phyloP scores from a whole-genome alignment of 768 basidiomycete genomes.

The Lentinula guzmanii region DNA sequence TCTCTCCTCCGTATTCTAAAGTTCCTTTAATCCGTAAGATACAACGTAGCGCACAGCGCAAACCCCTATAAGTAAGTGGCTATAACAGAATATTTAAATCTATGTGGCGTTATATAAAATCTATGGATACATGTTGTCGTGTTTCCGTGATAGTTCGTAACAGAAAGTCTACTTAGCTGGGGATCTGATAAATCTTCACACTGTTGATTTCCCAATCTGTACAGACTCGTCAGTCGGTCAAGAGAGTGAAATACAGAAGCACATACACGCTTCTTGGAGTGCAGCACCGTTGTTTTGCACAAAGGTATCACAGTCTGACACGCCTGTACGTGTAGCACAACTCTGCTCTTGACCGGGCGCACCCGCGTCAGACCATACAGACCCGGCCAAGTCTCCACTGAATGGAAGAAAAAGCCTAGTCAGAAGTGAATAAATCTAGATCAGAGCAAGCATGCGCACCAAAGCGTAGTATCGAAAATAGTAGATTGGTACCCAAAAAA shows the following conservation, averaged over 20 bases:
- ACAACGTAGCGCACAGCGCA: slow-evolving; percentile 3
- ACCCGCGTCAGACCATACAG: slow-evolving; percentile 66
- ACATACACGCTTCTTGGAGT: slow-evolving; percentile 75
- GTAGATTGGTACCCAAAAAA: slow-evolving; percentile 74
- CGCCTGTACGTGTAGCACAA: slow-evolving; percentile 80
- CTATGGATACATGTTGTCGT: slow-evolving; percentile 2
- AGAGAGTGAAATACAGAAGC: not conserved
- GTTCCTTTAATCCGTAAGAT: not conserved
- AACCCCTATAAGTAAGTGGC: not conserved
- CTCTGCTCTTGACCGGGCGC: slow-evolving; percentile 83
- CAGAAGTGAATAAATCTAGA: not conserved
- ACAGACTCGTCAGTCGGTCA: not conserved
- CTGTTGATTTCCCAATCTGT: slow-evolving; percentile 80
- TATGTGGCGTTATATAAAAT: not conserved
- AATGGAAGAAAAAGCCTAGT: not conserved
- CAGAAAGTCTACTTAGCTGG: not conserved
- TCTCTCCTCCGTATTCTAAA: not conserved
- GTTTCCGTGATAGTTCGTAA: not conserved
- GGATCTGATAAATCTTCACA: slow-evolving; percentile 54
- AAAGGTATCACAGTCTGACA: slow-evolving; percentile 73
- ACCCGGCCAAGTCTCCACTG: slow-evolving; percentile 87
- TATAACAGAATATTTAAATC: not conserved
- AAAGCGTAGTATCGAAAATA: slow-evolving; percentile 85
- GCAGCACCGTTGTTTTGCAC: slow-evolving; percentile 66
- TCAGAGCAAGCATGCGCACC: slow-evolving; percentile 36